Evolutionary conservation across 78 protist genomes (phyloP).

Genomic region (Mantamonas sphyraenae): DNA sequence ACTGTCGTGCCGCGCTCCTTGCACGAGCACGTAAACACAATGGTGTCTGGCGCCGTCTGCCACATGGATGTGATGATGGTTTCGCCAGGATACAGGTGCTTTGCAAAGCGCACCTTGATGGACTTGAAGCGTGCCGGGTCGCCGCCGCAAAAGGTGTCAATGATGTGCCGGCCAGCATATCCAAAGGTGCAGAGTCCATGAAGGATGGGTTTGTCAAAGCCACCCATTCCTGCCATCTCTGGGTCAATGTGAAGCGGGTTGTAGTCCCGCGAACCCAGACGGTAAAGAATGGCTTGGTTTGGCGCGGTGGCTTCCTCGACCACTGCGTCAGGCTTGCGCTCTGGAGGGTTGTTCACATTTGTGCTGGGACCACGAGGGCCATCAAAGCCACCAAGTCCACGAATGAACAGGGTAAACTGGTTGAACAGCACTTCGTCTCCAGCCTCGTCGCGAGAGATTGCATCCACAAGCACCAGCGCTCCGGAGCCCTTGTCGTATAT

Average conservation of each 20-base stretch:
- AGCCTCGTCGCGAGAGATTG: neutral
- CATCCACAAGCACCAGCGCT: neutral
- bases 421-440: conserved; percentile 1
- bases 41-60: neutral
- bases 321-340: conserved; percentile 10
- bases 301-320: neutral
- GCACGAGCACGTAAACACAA: neutral
- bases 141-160: neutral
- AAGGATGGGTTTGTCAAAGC: conserved; percentile 32
- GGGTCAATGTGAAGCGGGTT: conserved; percentile 43
- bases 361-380: neutral
- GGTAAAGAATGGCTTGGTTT: conserved; percentile 23
- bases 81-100: conserved; percentile 38
- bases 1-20: neutral
- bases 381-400: conserved; percentile 9
- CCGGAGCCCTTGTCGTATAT: conserved; percentile 23
- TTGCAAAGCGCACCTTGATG: conserved; percentile 19
- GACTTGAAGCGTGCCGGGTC: conserved; percentile 10
- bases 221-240: conserved; percentile 9
- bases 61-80: conserved; percentile 25
- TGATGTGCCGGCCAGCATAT: conserved; percentile 3
- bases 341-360: neutral
- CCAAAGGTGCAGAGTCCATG: conserved; percentile 50
- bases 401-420: conserved; percentile 12
- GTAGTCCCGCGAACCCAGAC: conserved; percentile 30